Evolutionary conservation across 495 filamentous ascomycete species (phyloP).

Genomic region (Talaromyces nanjingensis): DNA sequence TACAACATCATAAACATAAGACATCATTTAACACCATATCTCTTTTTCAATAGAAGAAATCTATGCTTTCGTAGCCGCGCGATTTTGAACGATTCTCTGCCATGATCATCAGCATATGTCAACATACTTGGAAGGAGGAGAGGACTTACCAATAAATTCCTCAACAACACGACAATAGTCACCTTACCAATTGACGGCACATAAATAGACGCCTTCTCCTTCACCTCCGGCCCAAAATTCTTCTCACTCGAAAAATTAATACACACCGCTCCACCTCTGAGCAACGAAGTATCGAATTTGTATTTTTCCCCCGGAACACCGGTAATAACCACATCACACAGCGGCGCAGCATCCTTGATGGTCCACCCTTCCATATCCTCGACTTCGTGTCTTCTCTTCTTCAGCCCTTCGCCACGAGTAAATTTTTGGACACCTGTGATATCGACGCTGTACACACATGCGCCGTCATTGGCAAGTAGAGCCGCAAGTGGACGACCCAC

Average conservation of each 20-base stretch:
- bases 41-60: conserved; percentile 19
- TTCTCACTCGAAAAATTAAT: conserved; percentile 96
- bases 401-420: conserved; percentile 76
- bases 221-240: conserved; percentile 85
- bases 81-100: conserved; percentile 47
- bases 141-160: conserved; percentile 74
- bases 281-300: conserved; percentile 76
- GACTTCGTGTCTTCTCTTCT: conserved; percentile 75
- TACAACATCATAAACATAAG: conserved; percentile 2
- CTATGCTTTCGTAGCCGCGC: conserved; percentile 35
- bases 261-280: conserved; percentile 87
- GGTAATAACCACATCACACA: conserved; percentile 89
- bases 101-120: conserved; percentile 2
- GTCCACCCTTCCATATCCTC: conserved; percentile 66
- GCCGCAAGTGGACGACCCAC: conserved; percentile 93
- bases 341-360: conserved; percentile 70
- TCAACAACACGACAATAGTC: conserved; percentile 82
- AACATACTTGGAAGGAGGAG: too few species aligned
- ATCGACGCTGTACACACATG: conserved; percentile 91
- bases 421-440: conserved; percentile 88
- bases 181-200: conserved; percentile 97
- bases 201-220: conserved; percentile 93
- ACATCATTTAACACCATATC: background rate
- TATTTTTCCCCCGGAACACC: conserved; percentile 82
- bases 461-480: conserved; percentile 91